Conservation (phyloP, 106 monocot species). For the Xerophyta viscosa region DNA sequence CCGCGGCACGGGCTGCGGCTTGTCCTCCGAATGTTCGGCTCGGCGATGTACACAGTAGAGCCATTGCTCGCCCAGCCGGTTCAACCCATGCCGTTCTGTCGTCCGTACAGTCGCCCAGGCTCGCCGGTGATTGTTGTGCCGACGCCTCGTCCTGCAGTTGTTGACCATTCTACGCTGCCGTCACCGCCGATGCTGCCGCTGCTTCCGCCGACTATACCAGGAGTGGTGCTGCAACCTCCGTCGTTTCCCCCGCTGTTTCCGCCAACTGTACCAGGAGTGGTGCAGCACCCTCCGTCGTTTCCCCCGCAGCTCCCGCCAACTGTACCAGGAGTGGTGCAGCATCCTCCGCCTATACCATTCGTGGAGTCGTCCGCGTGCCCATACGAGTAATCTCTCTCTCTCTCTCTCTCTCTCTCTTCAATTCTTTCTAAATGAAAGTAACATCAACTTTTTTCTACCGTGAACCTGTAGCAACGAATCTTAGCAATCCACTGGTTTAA, state of each 20-base stretch:
- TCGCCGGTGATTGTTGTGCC: not conserved
- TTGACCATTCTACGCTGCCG: too few relatives aligned
- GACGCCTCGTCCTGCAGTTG: not conserved
- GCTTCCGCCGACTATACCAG: not conserved
- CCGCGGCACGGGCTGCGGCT: conserved; percentile 27
- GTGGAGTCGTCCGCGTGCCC: conserved; percentile 17
- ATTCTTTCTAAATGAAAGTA: too few relatives aligned
- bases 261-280: too few relatives aligned
- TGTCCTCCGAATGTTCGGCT: conserved; percentile 39
- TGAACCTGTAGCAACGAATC: too few relatives aligned
- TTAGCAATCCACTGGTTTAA: too few relatives aligned
- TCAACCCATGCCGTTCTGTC: conserved; percentile 36
- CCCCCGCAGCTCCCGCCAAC: too few relatives aligned
- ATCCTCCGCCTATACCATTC: not conserved
- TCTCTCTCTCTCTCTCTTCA: not conserved
- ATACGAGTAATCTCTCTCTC: conserved; percentile 23
- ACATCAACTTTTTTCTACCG: too few relatives aligned
- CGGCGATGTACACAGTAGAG: conserved; percentile 42
- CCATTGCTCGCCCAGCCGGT: conserved; percentile 52
- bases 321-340: too few relatives aligned
- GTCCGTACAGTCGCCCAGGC: not conserved
- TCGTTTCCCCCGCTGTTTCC: too few relatives aligned
- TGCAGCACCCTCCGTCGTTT: too few relatives aligned
- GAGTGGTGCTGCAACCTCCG: too few relatives aligned
- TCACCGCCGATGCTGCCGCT: conserved; percentile 5